Percentiles rank a stretch among this genome's conserved stretches.
These are phyloP conservation scores for Capronia americana DNA, from an alignment of 2,329 filamentous ascomycete genomes.

Conservation along the genomic window DNA sequence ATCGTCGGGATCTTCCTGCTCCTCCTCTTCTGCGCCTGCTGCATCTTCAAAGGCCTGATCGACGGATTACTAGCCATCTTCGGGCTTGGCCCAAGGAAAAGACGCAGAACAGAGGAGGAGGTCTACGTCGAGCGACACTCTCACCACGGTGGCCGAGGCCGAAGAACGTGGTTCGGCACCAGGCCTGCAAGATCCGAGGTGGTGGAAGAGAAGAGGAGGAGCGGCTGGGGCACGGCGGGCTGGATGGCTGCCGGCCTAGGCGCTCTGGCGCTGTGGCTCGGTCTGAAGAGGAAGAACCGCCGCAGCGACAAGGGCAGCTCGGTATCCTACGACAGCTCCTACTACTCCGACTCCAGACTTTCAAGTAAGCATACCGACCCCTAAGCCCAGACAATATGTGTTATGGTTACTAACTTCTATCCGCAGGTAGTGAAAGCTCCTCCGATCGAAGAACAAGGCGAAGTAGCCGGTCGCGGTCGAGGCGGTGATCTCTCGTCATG, in stretches of 20 bases:
- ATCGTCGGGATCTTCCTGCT: constrained; percentile 54
- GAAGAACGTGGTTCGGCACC: constrained; percentile 50
- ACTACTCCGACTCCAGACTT: constrained; percentile 50
- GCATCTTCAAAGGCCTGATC: constrained; percentile 51
- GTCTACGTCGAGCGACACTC: constrained; percentile 48
- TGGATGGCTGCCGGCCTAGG: constrained; percentile 52
- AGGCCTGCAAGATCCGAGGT: constrained; percentile 45
- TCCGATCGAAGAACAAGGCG: constrained; percentile 48
- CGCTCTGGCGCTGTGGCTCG: constrained; percentile 53
- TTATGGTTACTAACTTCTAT: constrained; percentile 7
- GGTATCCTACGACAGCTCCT: constrained; percentile 46
- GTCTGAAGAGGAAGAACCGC: constrained; percentile 50
- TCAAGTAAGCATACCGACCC: constrained; percentile 48
- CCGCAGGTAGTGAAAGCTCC: constrained; percentile 53
- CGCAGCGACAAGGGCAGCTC: constrained; percentile 48
- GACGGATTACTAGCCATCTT: constrained; percentile 52
- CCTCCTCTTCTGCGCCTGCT: constrained; percentile 52
- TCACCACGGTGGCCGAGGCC: constrained; percentile 37
- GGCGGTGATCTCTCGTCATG: constrained; percentile 20
- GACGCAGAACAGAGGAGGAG: constrained; percentile 46
- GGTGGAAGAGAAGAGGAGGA: constrained; percentile 44
- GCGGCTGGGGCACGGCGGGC: constrained; percentile 48
- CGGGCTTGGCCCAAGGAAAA: constrained; percentile 46
- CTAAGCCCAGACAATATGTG: background rate
- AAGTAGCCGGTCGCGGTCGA: constrained; percentile 40